Percentiles rank a stretch among this genome's conserved stretches.
Conservation (phyloP, 306 rosid genomes). For the Cucumis cinereus region DNA sequence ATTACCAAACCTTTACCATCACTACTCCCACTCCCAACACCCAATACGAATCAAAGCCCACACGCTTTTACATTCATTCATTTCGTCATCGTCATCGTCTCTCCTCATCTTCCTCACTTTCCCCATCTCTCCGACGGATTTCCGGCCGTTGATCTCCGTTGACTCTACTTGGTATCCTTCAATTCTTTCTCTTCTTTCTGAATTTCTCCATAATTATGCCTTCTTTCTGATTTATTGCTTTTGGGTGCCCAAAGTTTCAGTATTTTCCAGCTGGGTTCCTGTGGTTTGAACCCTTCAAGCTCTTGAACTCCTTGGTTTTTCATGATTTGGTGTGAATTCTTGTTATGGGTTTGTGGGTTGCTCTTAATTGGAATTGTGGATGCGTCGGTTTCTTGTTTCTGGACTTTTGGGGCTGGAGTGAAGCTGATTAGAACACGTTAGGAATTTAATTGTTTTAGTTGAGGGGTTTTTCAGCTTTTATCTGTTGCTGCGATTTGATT, state of each 20-base stretch:
- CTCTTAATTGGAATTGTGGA: constrained; percentile 36
- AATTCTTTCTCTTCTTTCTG: not conserved
- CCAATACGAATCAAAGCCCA: constrained; percentile 7
- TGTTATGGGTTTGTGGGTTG: constrained; percentile 31
- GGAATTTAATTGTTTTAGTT: not conserved
- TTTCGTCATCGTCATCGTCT: constrained; percentile 6
- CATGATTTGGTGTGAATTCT: constrained; percentile 10
- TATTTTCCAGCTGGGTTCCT: not conserved
- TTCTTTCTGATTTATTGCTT: not conserved
- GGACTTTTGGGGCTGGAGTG: constrained; percentile 38
- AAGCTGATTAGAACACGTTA: constrained; percentile 24
- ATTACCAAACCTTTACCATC: constrained; percentile 12
- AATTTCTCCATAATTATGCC: not conserved
- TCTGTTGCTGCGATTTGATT: constrained; percentile 14
- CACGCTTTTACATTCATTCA: constrained; percentile 9
- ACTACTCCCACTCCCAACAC: constrained; percentile 5
- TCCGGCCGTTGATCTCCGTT: not conserved
- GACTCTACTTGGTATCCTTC: not conserved
- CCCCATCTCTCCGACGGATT: not conserved
- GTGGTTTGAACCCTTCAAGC: not conserved
- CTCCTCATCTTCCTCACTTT: not conserved
- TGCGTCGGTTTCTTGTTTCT: constrained; percentile 35
- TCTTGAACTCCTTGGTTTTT: not conserved
- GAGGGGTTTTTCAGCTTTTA: constrained; percentile 8
- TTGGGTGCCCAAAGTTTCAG: not conserved